phyloP scores from a whole-genome alignment of 2,329 filamentous ascomycete genomes.

The Aspergillaceae sp. region DNA sequence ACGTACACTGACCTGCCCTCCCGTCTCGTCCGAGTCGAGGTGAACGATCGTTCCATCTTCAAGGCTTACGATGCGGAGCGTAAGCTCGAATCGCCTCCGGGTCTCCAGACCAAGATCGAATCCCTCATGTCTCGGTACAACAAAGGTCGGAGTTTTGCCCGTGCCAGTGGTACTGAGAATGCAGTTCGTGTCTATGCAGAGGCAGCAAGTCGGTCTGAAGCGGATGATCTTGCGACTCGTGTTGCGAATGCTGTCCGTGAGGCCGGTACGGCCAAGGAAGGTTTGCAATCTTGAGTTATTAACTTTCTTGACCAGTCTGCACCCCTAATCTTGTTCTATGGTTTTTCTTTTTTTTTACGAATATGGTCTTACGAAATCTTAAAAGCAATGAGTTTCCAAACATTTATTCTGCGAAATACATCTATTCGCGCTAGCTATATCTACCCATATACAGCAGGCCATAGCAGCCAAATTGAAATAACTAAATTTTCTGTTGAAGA shows the following conservation, averaged over 20 bases:
- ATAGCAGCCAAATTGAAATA: too few relatives aligned
- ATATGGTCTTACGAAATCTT: too few relatives aligned
- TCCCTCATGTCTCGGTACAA: constrained; percentile 81
- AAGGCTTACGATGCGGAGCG: constrained; percentile 88
- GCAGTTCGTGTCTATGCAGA: constrained; percentile 94
- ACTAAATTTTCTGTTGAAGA: too few relatives aligned
- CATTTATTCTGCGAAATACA: too few relatives aligned
- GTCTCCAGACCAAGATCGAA: constrained; percentile 80
- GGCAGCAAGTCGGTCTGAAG: constrained; percentile 78
- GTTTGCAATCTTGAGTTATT: constrained; percentile 6
- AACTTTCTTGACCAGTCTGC: background rate
- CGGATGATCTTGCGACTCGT: constrained; percentile 79
- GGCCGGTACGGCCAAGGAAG: constrained; percentile 28
- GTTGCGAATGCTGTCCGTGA: constrained; percentile 68
- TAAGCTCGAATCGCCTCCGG: constrained; percentile 67
- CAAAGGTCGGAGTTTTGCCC: constrained; percentile 79
- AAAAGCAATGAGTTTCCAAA: too few relatives aligned
- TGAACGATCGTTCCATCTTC: constrained; percentile 80
- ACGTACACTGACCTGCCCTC: constrained; percentile 94
- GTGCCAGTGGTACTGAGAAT: constrained; percentile 91
- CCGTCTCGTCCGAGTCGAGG: constrained; percentile 85
- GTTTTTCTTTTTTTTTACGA: too few relatives aligned
- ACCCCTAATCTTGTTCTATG: too few relatives aligned
- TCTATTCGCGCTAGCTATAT: too few relatives aligned
- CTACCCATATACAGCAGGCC: too few relatives aligned